phyloP scores from a whole-genome alignment of 352 stramenopile species.

The Hyphochytrium catenoides region DNA sequence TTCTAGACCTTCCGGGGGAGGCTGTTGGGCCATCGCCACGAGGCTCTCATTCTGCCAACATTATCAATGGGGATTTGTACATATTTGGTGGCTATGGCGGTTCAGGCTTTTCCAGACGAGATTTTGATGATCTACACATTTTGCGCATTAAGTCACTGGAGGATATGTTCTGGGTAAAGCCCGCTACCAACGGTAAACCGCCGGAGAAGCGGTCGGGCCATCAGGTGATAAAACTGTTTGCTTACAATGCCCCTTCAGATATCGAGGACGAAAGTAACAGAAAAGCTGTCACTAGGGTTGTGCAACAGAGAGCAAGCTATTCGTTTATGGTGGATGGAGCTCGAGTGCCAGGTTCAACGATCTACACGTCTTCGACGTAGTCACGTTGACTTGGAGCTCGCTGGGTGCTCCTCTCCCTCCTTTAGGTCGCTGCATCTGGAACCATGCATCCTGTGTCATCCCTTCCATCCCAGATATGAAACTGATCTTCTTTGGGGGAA shows the following conservation, averaged over 20 bases:
- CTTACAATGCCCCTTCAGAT: no score
- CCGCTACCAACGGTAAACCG: slow-evolving; percentile 51
- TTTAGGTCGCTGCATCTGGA: slow-evolving; percentile 68
- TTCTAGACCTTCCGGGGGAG: no score
- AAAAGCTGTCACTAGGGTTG: no score
- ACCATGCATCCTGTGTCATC: slow-evolving; percentile 72
- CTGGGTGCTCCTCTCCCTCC: slow-evolving; percentile 45
- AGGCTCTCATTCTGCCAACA: slow-evolving; percentile 61
- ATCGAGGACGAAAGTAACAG: no score
- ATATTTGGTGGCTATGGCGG: slow-evolving; percentile 89
- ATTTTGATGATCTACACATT: slow-evolving; percentile 80
- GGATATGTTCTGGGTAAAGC: slow-evolving; percentile 51
- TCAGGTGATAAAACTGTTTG: no score
- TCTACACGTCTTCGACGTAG: slow-evolving; percentile 72
- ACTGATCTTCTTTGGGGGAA: slow-evolving; percentile 88
- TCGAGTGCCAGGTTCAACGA: slow-evolving; percentile 82
- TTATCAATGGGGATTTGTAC: slow-evolving; percentile 55
- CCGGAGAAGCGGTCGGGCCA: slow-evolving; percentile 77
- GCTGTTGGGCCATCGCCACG: slow-evolving; percentile 35
- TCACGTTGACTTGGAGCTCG: slow-evolving; percentile 48
- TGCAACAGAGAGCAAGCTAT: slow-evolving; percentile 63
- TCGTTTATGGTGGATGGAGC: slow-evolving; percentile 86
- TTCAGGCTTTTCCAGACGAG: slow-evolving; percentile 56
- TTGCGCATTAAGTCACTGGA: slow-evolving; percentile 71
- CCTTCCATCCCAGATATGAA: slow-evolving; percentile 84